These are phyloP conservation scores for Colletotrichum costaricense DNA, from an alignment of 2,329 filamentous ascomycete genomes.

Conservation along the genomic window DNA sequence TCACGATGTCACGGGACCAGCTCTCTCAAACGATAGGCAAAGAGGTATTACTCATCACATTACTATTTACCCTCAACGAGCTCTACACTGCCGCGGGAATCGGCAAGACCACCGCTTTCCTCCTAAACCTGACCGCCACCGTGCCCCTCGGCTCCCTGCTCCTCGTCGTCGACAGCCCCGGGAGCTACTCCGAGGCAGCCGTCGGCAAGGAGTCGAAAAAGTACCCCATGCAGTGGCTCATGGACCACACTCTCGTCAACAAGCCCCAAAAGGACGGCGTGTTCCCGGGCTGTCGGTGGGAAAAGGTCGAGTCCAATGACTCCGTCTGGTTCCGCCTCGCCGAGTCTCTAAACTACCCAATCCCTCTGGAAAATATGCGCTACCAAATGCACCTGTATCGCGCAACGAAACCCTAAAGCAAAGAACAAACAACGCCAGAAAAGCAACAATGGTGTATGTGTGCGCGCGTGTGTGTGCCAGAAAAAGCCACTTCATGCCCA, in stretches of 20 bases:
- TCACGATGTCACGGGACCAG: slow-evolving; percentile 51
- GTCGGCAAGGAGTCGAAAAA: slow-evolving; percentile 71
- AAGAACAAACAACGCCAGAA: slow-evolving; percentile 5
- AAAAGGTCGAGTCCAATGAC: slow-evolving; percentile 79
- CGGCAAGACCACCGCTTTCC: slow-evolving; percentile 79
- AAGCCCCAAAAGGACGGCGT: slow-evolving; percentile 45
- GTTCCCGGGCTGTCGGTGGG: slow-evolving; percentile 67
- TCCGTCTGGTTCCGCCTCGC: slow-evolving; percentile 87
- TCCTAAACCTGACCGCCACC: slow-evolving; percentile 74
- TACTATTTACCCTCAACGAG: slow-evolving; percentile 97
- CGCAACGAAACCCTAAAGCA: slow-evolving; percentile 36
- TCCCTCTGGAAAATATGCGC: slow-evolving; percentile 92
- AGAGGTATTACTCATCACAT: slow-evolving; percentile 72
- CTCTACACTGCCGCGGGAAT: slow-evolving; percentile 83
- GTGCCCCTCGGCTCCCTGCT: slow-evolving; percentile 73
- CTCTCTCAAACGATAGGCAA: slow-evolving; percentile 47
- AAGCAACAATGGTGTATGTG: background rate
- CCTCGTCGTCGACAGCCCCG: slow-evolving; percentile 91
- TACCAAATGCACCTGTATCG: slow-evolving; percentile 91
- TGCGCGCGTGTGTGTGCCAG: background rate
- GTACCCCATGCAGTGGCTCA: slow-evolving; percentile 94
- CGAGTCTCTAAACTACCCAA: slow-evolving; percentile 78
- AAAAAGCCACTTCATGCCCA: slow-evolving; percentile 68
- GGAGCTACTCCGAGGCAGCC: slow-evolving; percentile 87
- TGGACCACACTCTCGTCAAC: slow-evolving; percentile 81